Evolutionary conservation across 805 yeast genomes (phyloP).

Genomic region (Pichia nanzhaoensis): DNA sequence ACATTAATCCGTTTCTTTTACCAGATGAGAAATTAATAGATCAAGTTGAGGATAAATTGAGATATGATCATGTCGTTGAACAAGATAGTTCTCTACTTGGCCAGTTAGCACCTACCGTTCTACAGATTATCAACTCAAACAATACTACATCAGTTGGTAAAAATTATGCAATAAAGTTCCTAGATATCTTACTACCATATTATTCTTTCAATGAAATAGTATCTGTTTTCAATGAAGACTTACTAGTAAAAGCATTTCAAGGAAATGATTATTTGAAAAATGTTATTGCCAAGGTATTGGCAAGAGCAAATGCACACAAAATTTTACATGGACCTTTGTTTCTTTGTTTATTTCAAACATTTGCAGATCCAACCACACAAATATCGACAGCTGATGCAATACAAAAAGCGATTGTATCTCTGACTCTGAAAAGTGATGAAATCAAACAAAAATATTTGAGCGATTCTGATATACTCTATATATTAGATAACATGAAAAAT

Average conservation of each 20-base stretch:
- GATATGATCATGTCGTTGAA: constrained; percentile 15
- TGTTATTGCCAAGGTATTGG: constrained; percentile 22
- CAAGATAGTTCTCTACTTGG: constrained; percentile 10
- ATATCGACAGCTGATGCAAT: constrained; percentile 20
- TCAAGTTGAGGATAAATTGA: constrained; percentile 16
- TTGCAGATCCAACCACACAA: constrained; percentile 18
- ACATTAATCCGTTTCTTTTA: constrained; percentile 2
- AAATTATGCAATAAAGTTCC: constrained; percentile 16
- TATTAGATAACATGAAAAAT: constrained; percentile 19
- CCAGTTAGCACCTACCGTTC: constrained; percentile 18
- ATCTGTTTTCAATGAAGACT: constrained; percentile 19
- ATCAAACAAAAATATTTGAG: constrained; percentile 27
- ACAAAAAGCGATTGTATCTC: constrained; percentile 18
- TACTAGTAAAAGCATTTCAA: constrained; percentile 26
- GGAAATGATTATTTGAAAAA: constrained; percentile 23
- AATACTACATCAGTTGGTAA: constrained; percentile 19
- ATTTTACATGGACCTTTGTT: constrained; percentile 14
- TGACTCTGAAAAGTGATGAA: constrained; percentile 25
- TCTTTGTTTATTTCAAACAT: constrained; percentile 19
- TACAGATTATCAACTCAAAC: constrained; percentile 22
- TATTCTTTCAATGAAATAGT: constrained; percentile 27
- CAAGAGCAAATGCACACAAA: constrained; percentile 25
- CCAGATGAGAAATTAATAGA: constrained; percentile 17
- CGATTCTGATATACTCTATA: constrained; percentile 17
- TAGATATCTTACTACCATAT: constrained; percentile 23